Base-by-base conservation (phyloP, 306 rosid species). In the Castanea mollissima region DNA sequence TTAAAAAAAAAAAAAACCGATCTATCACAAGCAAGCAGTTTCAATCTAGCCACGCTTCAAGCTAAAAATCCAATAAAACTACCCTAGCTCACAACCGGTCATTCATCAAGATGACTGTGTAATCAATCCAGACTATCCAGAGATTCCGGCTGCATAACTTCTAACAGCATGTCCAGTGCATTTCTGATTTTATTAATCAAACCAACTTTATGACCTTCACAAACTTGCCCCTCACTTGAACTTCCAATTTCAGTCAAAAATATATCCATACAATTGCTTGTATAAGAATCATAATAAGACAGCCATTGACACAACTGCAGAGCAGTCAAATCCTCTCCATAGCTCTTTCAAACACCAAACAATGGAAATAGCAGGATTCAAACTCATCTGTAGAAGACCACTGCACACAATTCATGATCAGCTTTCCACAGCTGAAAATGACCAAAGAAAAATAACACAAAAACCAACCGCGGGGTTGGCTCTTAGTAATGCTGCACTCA, bases 401-500 rank as follows among this genome's bases (percentile, higher is more conserved):
- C 18, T 19, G 65, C 54, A 49, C 54, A 49, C 54, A 49, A 49
- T 10, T 49, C 16, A 49, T 49, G 54, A 49, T 49, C 54, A 49
- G 54, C 54, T 49, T 49, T 59, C 65, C 65, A 20, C 23, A 9
- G 14, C 65, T 4, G 14, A 21, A 20, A 59, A 25, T 25, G 27
- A 59, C 27, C 65, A 59, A 59, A 59, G 20, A 25, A 18, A 68
- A 68, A 65, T 10, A 32, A 12, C 5, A 65, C 21, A 16, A 52
- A 31, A 56, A 13, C 46, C 64, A 59, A 8, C 55, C 8, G 25
- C 21, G 9, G 12, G 46, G 6, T 34, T 34, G 72, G 49, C 65
- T 68, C 72, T n/a, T 16, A 8, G 51, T 68, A 68, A n/a, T 12
- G 77, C 38, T 35, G 63, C 80, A 81, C 27, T 80, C 71, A 62